Conservation (phyloP, 148 eudicot species). For the Simmondsia chinensis region DNA sequence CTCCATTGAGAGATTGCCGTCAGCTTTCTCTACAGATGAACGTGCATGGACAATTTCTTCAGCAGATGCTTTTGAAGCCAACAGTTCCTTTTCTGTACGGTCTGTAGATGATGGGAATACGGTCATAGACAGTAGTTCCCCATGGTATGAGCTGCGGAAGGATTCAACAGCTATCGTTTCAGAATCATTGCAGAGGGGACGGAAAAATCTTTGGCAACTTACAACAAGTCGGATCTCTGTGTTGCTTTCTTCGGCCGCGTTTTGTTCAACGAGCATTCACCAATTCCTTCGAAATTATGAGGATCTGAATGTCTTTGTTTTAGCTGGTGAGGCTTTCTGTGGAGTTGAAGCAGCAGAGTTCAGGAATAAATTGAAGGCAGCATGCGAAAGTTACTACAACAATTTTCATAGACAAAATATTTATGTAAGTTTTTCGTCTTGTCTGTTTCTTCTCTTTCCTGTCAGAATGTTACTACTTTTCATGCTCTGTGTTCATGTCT, state of each 20-base stretch:
- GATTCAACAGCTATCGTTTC: slow-evolving; percentile 79
- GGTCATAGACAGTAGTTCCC: slow-evolving; percentile 70
- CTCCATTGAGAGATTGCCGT: slow-evolving; percentile 23
- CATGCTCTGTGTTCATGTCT: no score
- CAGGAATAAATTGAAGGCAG: slow-evolving; percentile 60
- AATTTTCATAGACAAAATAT: slow-evolving; percentile 87
- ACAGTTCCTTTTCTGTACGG: slow-evolving; percentile 25
- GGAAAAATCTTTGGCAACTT: slow-evolving; percentile 90
- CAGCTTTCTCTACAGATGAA: slow-evolving; percentile 13
- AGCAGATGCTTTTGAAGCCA: slow-evolving; percentile 20
- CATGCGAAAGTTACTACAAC: slow-evolving; percentile 70
- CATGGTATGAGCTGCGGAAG: slow-evolving; percentile 85
- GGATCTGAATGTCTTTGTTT: slow-evolving; percentile 63
- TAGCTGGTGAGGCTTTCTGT: slow-evolving; percentile 94
- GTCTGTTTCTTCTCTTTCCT: not conserved
- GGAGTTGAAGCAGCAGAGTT: slow-evolving; percentile 77
- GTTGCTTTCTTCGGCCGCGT: slow-evolving; percentile 79
- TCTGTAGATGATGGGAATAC: slow-evolving; percentile 39
- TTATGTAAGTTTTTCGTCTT: slow-evolving; percentile 47
- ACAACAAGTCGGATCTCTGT: slow-evolving; percentile 76
- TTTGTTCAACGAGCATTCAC: slow-evolving; percentile 87
- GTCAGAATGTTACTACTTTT: no score
- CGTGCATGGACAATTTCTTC: slow-evolving; percentile 17
- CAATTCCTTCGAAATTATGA: slow-evolving; percentile 87
- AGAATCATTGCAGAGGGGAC: slow-evolving; percentile 71